Percentiles rank a stretch among this genome's conserved stretches.
phyloP scores from a whole-genome alignment of 805 yeast genomes.

The Peterozyma xylosa region DNA sequence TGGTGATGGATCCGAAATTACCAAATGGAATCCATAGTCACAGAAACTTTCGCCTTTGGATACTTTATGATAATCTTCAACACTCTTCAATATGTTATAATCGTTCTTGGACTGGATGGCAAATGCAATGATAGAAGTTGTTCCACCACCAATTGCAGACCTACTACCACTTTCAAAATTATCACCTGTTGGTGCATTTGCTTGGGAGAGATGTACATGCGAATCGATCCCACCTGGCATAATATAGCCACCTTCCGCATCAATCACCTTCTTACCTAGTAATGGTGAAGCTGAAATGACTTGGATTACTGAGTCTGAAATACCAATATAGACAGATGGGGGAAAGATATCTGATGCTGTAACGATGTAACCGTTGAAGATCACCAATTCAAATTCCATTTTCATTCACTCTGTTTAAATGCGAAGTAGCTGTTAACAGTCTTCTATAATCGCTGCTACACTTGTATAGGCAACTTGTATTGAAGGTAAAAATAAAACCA shows the following conservation, averaged over 20 bases:
- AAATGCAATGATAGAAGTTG: constrained; percentile 35
- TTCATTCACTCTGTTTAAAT: too few relatives aligned
- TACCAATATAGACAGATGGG: constrained; percentile 30
- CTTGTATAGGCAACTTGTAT: too few relatives aligned
- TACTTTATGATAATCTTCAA: constrained; percentile 14
- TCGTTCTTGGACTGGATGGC: constrained; percentile 30
- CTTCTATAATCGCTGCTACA: too few relatives aligned
- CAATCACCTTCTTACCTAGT: constrained; percentile 22
- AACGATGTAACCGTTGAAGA: constrained; percentile 23
- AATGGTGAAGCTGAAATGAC: constrained; percentile 25
- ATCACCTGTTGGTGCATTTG: constrained; percentile 30
- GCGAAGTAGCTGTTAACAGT: too few relatives aligned
- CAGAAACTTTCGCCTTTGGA: constrained; percentile 14
- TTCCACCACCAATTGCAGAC: constrained; percentile 40
- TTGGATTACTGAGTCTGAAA: constrained; percentile 29
- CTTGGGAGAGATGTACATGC: constrained; percentile 38
- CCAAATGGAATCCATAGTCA: constrained; percentile 17
- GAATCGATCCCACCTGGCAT: constrained; percentile 44
- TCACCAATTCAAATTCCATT: constrained; percentile 15
- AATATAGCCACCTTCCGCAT: constrained; percentile 35
- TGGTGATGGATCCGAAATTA: constrained; percentile 20
- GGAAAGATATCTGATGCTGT: constrained; percentile 23
- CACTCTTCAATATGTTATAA: constrained; percentile 17
- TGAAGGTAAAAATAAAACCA: too few relatives aligned
- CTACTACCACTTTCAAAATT: constrained; percentile 32